These are phyloP conservation scores for Leptoxyphium fumago DNA, from an alignment of 2,329 filamentous ascomycete genomes.

Conservation along the genomic window DNA sequence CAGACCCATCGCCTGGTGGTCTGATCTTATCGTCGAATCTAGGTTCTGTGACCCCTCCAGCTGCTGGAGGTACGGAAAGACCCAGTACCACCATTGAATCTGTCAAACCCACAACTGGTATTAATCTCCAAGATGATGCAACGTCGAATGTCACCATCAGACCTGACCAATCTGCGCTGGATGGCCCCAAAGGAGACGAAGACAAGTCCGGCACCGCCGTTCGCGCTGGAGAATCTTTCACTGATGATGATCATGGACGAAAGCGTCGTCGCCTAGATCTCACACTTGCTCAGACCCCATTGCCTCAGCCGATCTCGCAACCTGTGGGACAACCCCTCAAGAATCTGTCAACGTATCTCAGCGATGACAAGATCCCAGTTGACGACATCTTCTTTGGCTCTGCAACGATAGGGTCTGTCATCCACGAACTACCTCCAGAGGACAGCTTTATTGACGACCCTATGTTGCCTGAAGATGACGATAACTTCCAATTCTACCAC, in stretches of 20 bases:
- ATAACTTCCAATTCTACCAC: conserved; percentile 12
- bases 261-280: conserved; percentile 22
- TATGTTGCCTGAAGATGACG: conserved; percentile 4
- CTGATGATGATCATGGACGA: conserved; percentile 15
- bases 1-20: not conserved
- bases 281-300: not conserved
- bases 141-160: too few species aligned
- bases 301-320: not conserved
- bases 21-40: too few species aligned
- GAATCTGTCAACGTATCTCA: conserved; percentile 5
- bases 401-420: conserved; percentile 12
- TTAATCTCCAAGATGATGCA: too few species aligned
- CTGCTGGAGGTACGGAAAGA: too few species aligned
- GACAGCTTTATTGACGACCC: conserved; percentile 5
- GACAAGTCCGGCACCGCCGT: not conserved
- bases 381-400: conserved; percentile 22
- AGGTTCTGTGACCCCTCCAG: too few species aligned
- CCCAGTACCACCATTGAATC: conserved; percentile 4
- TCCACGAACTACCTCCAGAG: conserved; percentile 4
- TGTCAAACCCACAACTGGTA: not conserved
- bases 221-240: conserved; percentile 12
- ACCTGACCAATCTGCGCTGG: not conserved
- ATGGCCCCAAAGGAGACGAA: not conserved
- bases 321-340: not conserved
- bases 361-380: conserved; percentile 10